phyloP scores from a whole-genome alignment of 257 asterid species.

The Linderniella brevidens region DNA sequence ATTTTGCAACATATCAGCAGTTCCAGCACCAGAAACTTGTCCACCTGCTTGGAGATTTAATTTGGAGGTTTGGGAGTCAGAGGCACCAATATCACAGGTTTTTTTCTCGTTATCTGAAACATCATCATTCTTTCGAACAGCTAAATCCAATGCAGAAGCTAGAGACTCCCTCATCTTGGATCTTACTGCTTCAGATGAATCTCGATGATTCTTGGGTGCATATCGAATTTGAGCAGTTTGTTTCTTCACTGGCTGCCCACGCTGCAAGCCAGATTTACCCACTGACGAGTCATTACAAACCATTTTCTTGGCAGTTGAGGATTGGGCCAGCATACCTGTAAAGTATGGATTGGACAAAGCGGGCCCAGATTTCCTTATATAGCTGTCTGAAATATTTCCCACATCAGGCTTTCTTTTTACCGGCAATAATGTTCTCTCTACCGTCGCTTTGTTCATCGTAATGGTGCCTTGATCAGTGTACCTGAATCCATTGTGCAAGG shows the following conservation, averaged over 20 bases:
- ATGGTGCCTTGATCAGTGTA: constrained; percentile 7
- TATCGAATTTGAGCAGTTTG: constrained; percentile 33
- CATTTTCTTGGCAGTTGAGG: constrained; percentile 29
- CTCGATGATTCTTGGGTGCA: constrained; percentile 30
- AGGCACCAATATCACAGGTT: too few relatives aligned
- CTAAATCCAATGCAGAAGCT: constrained; percentile 62
- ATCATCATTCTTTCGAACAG: constrained; percentile 20
- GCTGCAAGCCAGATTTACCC: constrained; percentile 40
- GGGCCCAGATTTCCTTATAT: constrained; percentile 3
- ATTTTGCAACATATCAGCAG: constrained; percentile 13
- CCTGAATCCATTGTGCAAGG: too few relatives aligned
- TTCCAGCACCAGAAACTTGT: constrained; percentile 15
- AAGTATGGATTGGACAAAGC: too few relatives aligned
- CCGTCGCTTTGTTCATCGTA: constrained; percentile 15
- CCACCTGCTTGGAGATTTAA: constrained; percentile 13
- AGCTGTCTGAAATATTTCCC: constrained; percentile 17
- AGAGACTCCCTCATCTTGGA: constrained; percentile 91
- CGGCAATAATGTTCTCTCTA: constrained; percentile 27
- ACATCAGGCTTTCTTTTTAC: constrained; percentile 65
- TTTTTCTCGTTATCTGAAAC: constrained; percentile 19
- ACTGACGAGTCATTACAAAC: constrained; percentile 40
- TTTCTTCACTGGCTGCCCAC: constrained; percentile 45
- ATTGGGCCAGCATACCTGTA: neutral
- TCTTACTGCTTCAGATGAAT: constrained; percentile 59
- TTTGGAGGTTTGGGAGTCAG: constrained; percentile 18